These are phyloP conservation scores for Zygoascus biomembranicola DNA, from an alignment of 805 yeast species.

Conservation along the genomic window DNA sequence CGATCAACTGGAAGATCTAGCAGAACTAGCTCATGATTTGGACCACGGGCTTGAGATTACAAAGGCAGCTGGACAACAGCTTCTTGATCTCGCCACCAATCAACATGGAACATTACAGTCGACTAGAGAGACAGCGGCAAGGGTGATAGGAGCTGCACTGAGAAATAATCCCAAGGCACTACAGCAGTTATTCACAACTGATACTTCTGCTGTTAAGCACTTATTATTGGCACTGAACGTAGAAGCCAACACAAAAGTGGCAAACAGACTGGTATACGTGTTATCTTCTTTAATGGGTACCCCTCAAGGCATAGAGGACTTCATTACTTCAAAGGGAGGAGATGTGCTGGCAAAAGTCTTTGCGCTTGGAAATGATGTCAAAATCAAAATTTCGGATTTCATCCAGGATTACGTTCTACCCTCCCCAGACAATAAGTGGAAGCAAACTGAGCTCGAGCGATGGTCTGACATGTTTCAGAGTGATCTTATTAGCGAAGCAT, in stretches of 20 bases:
- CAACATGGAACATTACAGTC: background rate
- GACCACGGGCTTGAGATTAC: constrained; percentile 47
- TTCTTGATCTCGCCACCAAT: constrained; percentile 8
- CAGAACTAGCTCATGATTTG: constrained; percentile 51
- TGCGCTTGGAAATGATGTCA: background rate
- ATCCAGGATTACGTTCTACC: constrained; percentile 1
- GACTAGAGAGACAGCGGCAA: constrained; percentile 42
- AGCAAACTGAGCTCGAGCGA: background rate
- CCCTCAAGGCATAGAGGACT: constrained; percentile 12
- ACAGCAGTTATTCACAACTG: constrained; percentile 4
- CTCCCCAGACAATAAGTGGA: background rate
- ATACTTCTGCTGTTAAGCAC: constrained; percentile 1
- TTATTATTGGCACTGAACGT: constrained; percentile 4
- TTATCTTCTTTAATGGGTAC: constrained; percentile 18
- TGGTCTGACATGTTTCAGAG: constrained; percentile 8
- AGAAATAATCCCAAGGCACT: constrained; percentile 66
- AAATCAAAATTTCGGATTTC: constrained; percentile 4
- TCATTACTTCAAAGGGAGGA: constrained; percentile 3
- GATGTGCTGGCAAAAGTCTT: background rate
- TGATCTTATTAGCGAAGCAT: background rate
- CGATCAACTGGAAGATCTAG: constrained; percentile 36
- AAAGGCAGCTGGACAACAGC: constrained; percentile 21
- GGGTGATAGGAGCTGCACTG: constrained; percentile 58
- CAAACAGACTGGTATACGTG: constrained; percentile 19
- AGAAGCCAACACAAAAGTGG: constrained; percentile 13